phyloP scores from a whole-genome alignment of 2,329 filamentous ascomycete genomes.

The Clarireedia sp. region DNA sequence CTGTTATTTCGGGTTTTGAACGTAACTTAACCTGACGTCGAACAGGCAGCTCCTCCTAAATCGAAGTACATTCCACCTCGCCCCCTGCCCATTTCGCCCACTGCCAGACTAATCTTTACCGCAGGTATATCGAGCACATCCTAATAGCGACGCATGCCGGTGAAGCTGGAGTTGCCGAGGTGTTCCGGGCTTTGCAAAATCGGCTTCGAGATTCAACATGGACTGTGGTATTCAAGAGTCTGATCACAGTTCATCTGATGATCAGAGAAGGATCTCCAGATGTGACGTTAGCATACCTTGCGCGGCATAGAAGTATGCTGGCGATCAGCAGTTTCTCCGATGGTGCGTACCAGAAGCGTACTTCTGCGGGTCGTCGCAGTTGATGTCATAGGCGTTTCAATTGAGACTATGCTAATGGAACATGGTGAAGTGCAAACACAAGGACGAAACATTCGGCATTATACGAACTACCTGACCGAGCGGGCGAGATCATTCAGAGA shows the following conservation, averaged over 20 bases:
- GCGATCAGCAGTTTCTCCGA: slow-evolving; percentile 89
- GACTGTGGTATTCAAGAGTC: slow-evolving; percentile 98
- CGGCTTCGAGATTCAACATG: slow-evolving; percentile 92
- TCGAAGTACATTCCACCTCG: slow-evolving; percentile 63
- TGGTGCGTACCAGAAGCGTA: slow-evolving; percentile 47
- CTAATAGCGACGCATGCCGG: slow-evolving; percentile 89
- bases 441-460: slow-evolving; percentile 87
- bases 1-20: background rate
- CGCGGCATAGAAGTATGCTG: slow-evolving; percentile 73
- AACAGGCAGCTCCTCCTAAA: slow-evolving; percentile 85
- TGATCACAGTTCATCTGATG: slow-evolving; percentile 96
- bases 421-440: slow-evolving; percentile 71
- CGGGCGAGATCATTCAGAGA: slow-evolving; percentile 75
- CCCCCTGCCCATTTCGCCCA: background rate
- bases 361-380: slow-evolving; percentile 3
- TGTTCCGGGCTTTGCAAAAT: slow-evolving; percentile 85
- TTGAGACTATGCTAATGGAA: slow-evolving; percentile 32
- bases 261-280: slow-evolving; percentile 89
- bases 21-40: slow-evolving; percentile 11
- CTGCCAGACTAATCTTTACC: slow-evolving; percentile 15
- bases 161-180: slow-evolving; percentile 89
- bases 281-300: slow-evolving; percentile 76
- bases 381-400: slow-evolving; percentile 15
- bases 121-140: slow-evolving; percentile 75
- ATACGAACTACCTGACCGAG: slow-evolving; percentile 78